Percentiles rank a stretch among this genome's conserved stretches.
These are phyloP conservation scores for Penicillium sp. DNA, from an alignment of 2,329 filamentous ascomycete genomes.

Conservation along the genomic window DNA sequence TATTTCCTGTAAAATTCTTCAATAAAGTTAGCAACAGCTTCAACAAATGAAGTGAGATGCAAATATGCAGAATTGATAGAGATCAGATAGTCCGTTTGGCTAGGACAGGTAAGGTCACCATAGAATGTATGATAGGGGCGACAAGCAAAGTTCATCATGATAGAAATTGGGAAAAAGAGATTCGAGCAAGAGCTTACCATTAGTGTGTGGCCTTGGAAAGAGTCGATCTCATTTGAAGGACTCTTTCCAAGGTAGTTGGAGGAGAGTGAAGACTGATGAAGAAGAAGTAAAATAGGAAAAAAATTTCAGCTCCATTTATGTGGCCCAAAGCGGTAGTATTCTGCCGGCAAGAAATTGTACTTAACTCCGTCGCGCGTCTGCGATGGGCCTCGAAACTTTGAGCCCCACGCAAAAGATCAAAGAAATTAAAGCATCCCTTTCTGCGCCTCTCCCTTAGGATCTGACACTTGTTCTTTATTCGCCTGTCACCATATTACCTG, in stretches of 20 bases:
- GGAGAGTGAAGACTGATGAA: constrained; percentile 9
- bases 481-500: neutral
- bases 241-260: constrained; percentile 17
- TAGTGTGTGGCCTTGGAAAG: constrained; percentile 14
- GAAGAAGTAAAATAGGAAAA: constrained; percentile 15
- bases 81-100: constrained; percentile 60
- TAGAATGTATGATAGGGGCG: constrained; percentile 60
- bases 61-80: constrained; percentile 8
- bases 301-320: constrained; percentile 25
- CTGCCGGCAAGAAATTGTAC: constrained; percentile 28
- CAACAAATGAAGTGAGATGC: constrained; percentile 6
- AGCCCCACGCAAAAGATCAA: constrained; percentile 22
- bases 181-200: constrained; percentile 27
- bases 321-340: constrained; percentile 24
- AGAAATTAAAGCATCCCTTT: constrained; percentile 9
- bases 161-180: constrained; percentile 17
- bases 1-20: constrained; percentile 14
- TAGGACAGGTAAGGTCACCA: constrained; percentile 62
- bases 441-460: neutral
- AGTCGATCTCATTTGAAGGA: constrained; percentile 18
- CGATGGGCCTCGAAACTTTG: constrained; percentile 8
- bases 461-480: neutral
- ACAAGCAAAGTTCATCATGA: constrained; percentile 59
- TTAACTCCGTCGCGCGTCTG: constrained; percentile 13
- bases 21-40: constrained; percentile 27